Conservation (phyloP, 2,329 filamentous ascomycete species). For the Microdochium trichocladiopsis region DNA sequence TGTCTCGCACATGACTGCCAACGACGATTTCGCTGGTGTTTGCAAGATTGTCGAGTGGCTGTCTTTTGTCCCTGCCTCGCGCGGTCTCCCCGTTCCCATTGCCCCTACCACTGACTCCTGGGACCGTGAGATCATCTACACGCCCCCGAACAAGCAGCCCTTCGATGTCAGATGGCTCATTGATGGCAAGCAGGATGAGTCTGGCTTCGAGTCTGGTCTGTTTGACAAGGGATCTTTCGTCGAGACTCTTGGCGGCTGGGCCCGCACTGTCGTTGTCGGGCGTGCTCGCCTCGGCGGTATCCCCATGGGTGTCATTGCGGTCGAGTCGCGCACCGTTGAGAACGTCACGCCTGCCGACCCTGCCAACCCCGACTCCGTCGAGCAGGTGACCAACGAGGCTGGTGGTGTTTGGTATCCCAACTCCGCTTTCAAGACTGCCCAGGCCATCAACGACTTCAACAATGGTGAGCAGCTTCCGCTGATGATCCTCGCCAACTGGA, state of each 20-base stretch:
- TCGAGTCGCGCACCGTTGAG: conserved; percentile 93
- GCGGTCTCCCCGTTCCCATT: conserved; percentile 87
- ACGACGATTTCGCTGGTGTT: conserved; percentile 95
- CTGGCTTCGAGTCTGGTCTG: conserved; percentile 81
- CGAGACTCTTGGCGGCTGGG: conserved; percentile 94
- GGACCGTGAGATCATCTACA: conserved; percentile 89
- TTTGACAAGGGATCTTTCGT: conserved; percentile 97
- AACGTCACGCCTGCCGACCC: conserved; percentile 95
- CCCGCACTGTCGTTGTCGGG: conserved; percentile 90
- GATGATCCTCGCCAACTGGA: conserved; percentile 99
- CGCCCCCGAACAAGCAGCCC: conserved; percentile 71
- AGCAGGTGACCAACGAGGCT: conserved; percentile 89
- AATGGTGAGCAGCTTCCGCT: conserved; percentile 94
- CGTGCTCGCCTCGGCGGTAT: conserved; percentile 95
- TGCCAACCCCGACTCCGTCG: conserved; percentile 96
- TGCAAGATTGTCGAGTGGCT: conserved; percentile 98
- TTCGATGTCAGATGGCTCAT: conserved; percentile 97
- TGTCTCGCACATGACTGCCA: conserved; percentile 97
- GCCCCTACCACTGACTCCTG: conserved; percentile 77
- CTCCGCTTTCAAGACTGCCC: conserved; percentile 98
- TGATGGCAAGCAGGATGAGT: conserved; percentile 74
- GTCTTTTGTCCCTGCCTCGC: conserved; percentile 94
- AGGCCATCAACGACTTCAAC: conserved; percentile 99
- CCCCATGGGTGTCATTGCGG: conserved; percentile 95
- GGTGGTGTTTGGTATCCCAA: conserved; percentile 99